These are phyloP conservation scores for Aspergillus baeticus DNA, from an alignment of 495 filamentous ascomycete genomes.

Conservation along the genomic window DNA sequence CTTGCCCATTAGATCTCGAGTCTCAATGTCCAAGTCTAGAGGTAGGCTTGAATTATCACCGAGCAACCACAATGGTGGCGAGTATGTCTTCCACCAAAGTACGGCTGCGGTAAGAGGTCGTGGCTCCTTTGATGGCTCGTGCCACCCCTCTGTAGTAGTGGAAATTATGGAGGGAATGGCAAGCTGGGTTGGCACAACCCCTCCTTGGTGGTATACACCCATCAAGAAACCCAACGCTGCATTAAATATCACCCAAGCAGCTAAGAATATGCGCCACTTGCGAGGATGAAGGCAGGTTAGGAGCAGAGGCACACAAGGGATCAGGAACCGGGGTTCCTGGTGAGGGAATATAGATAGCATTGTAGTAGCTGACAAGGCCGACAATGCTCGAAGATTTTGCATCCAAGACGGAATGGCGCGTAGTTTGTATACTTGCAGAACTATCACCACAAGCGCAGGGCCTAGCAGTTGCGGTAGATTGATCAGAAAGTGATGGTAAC, in stretches of 20 bases:
- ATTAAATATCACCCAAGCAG: constrained; percentile 83
- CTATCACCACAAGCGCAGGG: constrained; percentile 72
- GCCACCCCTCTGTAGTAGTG: constrained; percentile 8
- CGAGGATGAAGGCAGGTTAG: constrained; percentile 78
- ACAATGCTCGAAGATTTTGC: constrained; percentile 54
- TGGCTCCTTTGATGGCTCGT: constrained; percentile 28
- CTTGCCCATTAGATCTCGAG: constrained; percentile 81
- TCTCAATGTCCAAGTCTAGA: constrained; percentile 57
- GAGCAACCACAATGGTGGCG: constrained; percentile 87
- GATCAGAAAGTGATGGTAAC: constrained; percentile 81
- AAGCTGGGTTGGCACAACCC: constrained; percentile 78
- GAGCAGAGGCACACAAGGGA: constrained; percentile 85
- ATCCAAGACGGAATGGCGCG: constrained; percentile 47
- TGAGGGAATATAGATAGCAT: constrained; percentile 85
- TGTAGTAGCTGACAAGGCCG: constrained; percentile 76
- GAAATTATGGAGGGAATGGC: constrained; percentile 43
- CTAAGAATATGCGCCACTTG: constrained; percentile 59
- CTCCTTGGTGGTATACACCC: constrained; percentile 93
- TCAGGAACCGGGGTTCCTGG: constrained; percentile 91
- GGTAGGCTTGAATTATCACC: constrained; percentile 63
- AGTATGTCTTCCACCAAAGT: constrained; percentile 98
- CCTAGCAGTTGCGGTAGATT: constrained; percentile 90
- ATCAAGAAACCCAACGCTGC: constrained; percentile 73
- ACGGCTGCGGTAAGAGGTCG: constrained; percentile 58
- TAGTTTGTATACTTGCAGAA: constrained; percentile 53